A percentile compares a stretch with the other conserved stretches of the same genome.
Evolutionary conservation across 768 basidiomycete genomes (phyloP).

Genomic region (Auricularia cornea): DNA sequence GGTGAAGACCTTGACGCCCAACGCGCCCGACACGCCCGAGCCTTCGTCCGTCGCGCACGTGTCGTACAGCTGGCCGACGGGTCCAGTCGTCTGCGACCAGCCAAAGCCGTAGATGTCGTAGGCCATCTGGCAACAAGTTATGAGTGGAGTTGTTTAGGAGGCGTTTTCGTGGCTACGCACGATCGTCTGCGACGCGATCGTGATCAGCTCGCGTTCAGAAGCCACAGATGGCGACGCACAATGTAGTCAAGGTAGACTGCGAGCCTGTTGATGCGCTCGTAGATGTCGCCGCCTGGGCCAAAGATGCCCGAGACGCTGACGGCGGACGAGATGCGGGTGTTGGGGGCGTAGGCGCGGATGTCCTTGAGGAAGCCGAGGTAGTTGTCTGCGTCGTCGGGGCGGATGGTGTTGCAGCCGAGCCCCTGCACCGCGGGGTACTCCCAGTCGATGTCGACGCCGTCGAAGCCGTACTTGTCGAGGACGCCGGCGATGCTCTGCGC

Average conservation of each 20-base stretch:
- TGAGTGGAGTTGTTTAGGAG: no score
- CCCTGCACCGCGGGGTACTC: background rate
- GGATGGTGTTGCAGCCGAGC: background rate
- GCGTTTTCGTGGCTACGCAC: no score
- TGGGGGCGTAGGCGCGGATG: background rate
- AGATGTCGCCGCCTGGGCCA: background rate
- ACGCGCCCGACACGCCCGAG: background rate
- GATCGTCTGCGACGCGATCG: no score
- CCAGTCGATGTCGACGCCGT: background rate
- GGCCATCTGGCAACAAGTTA: background rate
- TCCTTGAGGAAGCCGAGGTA: background rate
- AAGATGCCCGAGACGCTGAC: background rate
- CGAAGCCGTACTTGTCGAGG: background rate
- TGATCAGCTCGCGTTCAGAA: no score
- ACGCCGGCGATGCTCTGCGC: background rate
- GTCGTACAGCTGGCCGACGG: background rate
- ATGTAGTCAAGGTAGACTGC: background rate
- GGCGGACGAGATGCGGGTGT: background rate
- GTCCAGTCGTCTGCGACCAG: background rate
- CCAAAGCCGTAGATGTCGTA: background rate
- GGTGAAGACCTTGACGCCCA: background rate
- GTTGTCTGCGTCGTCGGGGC: background rate
- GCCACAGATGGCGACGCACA: background rate
- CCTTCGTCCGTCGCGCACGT: background rate
- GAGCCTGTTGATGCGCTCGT: background rate